Percentiles rank a stretch among this genome's conserved stretches.
These are phyloP conservation scores for Coffea canephora DNA, from an alignment of 257 asterid genomes.

Conservation along the genomic window DNA sequence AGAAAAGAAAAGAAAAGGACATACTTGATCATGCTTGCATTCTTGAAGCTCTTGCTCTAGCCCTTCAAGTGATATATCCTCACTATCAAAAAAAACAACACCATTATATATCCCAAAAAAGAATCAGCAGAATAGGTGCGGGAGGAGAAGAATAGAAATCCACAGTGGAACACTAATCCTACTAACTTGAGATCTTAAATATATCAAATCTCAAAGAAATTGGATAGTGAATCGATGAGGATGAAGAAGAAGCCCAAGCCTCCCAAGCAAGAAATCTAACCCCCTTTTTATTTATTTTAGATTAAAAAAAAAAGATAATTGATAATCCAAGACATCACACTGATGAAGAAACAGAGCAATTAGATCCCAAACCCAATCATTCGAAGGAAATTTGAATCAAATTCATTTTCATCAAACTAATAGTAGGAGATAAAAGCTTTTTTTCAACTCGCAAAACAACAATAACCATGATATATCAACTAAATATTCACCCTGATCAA, in stretches of 20 bases:
- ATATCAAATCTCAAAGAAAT: too few relatives aligned
- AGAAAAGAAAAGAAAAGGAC: constrained; percentile 10
- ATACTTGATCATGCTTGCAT: constrained; percentile 88
- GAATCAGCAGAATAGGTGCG: not conserved
- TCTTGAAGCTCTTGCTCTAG: constrained; percentile 89
- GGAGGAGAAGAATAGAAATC: too few relatives aligned
- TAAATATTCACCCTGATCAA: too few relatives aligned
- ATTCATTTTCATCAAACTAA: not conserved
- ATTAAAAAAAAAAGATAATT: too few relatives aligned
- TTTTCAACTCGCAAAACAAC: not conserved
- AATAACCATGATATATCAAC: not conserved
- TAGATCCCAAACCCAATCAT: too few relatives aligned
- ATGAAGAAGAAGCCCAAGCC: too few relatives aligned
- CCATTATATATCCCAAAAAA: too few relatives aligned
- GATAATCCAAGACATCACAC: too few relatives aligned
- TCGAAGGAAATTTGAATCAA: not conserved
- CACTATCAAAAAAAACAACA: constrained; percentile 38
- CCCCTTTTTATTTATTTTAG: too few relatives aligned
- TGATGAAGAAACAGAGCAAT: too few relatives aligned
- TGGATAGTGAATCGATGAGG: too few relatives aligned
- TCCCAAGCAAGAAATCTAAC: too few relatives aligned
- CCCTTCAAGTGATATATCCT: constrained; percentile 87
- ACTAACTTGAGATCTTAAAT: not conserved
- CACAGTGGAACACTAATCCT: not conserved
- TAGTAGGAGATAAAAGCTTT: not conserved